phyloP scores from a whole-genome alignment of 2,329 filamentous ascomycete species.

The Blastomyces percursus region DNA sequence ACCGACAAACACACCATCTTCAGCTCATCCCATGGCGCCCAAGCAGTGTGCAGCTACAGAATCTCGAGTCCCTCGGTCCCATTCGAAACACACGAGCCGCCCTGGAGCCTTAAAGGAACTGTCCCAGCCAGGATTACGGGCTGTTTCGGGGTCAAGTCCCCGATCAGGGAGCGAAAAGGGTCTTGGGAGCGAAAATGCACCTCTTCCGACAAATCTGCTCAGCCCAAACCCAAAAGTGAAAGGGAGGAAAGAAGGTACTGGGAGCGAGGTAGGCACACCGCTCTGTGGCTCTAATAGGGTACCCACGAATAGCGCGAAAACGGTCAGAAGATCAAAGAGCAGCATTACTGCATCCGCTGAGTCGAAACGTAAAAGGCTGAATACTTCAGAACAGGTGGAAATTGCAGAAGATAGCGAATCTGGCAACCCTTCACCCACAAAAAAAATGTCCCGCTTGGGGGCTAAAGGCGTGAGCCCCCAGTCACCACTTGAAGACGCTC shows the following conservation, averaged over 20 bases:
- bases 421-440: slow-evolving; percentile 12
- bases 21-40: slow-evolving; percentile 15
- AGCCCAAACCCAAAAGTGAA: slow-evolving; percentile 26
- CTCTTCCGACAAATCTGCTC: slow-evolving; percentile 19
- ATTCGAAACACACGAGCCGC: slow-evolving; percentile 16
- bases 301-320: slow-evolving; percentile 1
- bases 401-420: slow-evolving; percentile 4
- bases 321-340: not conserved
- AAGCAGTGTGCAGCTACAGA: slow-evolving; percentile 23
- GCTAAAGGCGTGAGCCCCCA: slow-evolving; percentile 12
- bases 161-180: slow-evolving; percentile 18
- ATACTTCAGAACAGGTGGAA: slow-evolving; percentile 5
- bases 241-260: slow-evolving; percentile 24
- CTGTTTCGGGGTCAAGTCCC: slow-evolving; percentile 24
- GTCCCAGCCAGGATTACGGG: slow-evolving; percentile 22
- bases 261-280: slow-evolving; percentile 3
- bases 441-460: slow-evolving; percentile 16
- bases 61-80: slow-evolving; percentile 20
- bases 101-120: slow-evolving; percentile 21
- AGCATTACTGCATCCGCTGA: slow-evolving; percentile 14
- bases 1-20: slow-evolving; percentile 23
- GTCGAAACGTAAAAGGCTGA: slow-evolving; percentile 19
- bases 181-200: slow-evolving; percentile 14
- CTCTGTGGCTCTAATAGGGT: not conserved
- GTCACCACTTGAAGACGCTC: slow-evolving; percentile 15